Percentiles rank a stretch among this genome's conserved stretches.
Evolutionary conservation across 495 filamentous ascomycete genomes (phyloP).

Genomic region (Parathielavia appendiculata): DNA sequence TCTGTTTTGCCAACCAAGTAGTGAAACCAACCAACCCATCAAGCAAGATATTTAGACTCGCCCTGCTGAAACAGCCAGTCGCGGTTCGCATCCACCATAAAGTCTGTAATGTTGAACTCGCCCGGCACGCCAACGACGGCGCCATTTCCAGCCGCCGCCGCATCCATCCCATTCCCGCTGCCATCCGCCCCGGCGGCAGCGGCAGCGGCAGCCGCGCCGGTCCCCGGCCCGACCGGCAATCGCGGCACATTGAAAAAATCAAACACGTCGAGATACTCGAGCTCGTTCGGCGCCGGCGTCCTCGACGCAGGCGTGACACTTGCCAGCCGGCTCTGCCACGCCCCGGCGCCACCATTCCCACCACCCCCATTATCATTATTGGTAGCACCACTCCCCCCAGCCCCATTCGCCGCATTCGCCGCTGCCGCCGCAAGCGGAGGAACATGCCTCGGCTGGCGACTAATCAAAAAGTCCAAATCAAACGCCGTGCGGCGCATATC

Average conservation of each 20-base stretch:
- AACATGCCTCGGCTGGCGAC: slow-evolving; percentile 64
- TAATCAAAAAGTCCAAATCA: slow-evolving; percentile 82
- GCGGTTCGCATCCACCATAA: slow-evolving; percentile 58
- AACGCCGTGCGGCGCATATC: slow-evolving; percentile 86
- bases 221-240: slow-evolving; percentile 47
- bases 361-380: too few relatives aligned
- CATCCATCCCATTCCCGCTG: slow-evolving; percentile 11
- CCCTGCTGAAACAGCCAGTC: slow-evolving; percentile 56
- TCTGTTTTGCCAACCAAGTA: too few relatives aligned
- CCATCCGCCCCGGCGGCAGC: not conserved
- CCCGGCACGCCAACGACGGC: slow-evolving; percentile 22
- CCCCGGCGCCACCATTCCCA: slow-evolving; percentile 11
- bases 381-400: slow-evolving; percentile 12
- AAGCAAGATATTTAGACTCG: slow-evolving; percentile 26
- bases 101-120: slow-evolving; percentile 62
- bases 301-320: slow-evolving; percentile 44
- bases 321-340: slow-evolving; percentile 33
- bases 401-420: slow-evolving; percentile 22
- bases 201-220: not conserved
- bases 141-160: not conserved
- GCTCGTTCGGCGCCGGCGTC: slow-evolving; percentile 69
- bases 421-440: slow-evolving; percentile 8
- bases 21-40: not conserved
- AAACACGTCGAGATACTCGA: slow-evolving; percentile 90
- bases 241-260: slow-evolving; percentile 88